Evolutionary conservation across 805 yeast species (phyloP).

Genomic region (Pichia cabralensis): DNA sequence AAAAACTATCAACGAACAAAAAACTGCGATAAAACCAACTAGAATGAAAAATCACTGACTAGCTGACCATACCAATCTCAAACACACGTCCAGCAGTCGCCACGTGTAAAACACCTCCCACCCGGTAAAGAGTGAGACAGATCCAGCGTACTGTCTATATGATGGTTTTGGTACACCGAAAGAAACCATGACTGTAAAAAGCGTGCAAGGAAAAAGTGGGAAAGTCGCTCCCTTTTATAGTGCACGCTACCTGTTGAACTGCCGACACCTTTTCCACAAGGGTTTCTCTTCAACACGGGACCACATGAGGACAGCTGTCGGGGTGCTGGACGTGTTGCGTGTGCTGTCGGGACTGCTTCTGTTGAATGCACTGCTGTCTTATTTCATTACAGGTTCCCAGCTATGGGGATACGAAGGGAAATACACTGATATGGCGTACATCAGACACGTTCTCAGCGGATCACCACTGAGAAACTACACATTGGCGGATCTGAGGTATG

Average conservation of each 20-base stretch:
- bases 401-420: constrained; percentile 56
- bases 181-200: constrained; percentile 1
- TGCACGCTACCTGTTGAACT: not conserved
- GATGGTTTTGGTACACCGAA: constrained; percentile 26
- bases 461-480: constrained; percentile 28
- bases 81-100: too few species aligned
- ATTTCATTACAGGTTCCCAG: constrained; percentile 45
- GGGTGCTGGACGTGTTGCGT: constrained; percentile 39
- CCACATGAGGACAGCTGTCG: constrained; percentile 32
- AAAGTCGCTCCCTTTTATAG: not conserved
- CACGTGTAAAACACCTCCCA: constrained; percentile 5
- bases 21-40: not conserved
- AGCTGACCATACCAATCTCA: too few species aligned
- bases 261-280: not conserved
- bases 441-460: constrained; percentile 13
- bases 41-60: constrained; percentile 1
- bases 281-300: constrained; percentile 21
- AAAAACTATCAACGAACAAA: constrained; percentile 10
- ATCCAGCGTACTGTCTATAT: constrained; percentile 27
- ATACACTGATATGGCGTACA: constrained; percentile 35
- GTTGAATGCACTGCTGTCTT: constrained; percentile 40
- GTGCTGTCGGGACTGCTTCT: constrained; percentile 36
- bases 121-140: constrained; percentile 6
- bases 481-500: too few species aligned
- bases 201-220: not conserved